phyloP scores from a whole-genome alignment of 306 rosid genomes.

The Cicer cuneatum region DNA sequence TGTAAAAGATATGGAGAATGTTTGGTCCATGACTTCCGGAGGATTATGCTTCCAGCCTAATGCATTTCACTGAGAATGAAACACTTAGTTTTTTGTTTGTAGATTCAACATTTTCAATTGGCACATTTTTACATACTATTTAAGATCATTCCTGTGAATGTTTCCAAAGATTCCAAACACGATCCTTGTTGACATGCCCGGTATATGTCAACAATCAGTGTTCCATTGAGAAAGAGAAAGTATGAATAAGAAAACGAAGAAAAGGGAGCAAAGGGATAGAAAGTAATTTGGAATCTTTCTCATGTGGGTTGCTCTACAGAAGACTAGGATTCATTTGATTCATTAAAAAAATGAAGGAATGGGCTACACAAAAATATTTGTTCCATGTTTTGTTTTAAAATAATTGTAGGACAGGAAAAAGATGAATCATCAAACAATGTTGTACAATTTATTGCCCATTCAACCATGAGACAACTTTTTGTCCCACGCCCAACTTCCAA shows the following conservation, averaged over 20 bases:
- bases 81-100: background rate
- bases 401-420: background rate
- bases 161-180: slow-evolving; percentile 23
- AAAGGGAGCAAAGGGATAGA: background rate
- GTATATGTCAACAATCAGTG: background rate
- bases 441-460: background rate
- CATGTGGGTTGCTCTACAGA: background rate
- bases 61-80: slow-evolving; percentile 7
- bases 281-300: background rate
- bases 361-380: background rate
- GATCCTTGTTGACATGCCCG: slow-evolving; percentile 10
- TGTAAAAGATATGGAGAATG: slow-evolving; percentile 7
- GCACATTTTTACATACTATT: slow-evolving; percentile 6
- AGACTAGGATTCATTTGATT: background rate
- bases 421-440: background rate
- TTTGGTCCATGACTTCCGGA: background rate
- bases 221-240: slow-evolving; percentile 10
- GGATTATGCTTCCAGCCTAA: slow-evolving; percentile 28
- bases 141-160: slow-evolving; percentile 8
- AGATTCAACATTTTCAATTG: slow-evolving; percentile 16
- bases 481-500: background rate
- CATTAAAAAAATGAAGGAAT: background rate
- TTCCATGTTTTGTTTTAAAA: background rate
- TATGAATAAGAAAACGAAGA: background rate
- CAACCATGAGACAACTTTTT: background rate